Evolutionary conservation across 2,329 filamentous ascomycete species (phyloP).

Genomic region (Cladosporium sp.): DNA sequence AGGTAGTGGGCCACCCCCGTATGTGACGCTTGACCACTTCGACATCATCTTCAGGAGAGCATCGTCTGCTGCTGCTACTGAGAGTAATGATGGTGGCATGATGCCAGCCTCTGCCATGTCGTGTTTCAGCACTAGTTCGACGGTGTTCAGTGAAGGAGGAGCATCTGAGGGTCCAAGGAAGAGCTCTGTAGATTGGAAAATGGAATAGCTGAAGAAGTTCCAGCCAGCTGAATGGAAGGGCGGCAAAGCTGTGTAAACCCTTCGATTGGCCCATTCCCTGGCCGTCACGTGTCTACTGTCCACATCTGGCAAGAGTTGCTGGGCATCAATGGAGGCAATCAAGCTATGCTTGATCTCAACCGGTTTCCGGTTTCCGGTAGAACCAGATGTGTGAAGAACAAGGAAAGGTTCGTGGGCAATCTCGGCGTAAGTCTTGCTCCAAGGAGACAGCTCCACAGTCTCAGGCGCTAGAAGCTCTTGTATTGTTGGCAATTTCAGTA

Average conservation of each 20-base stretch:
- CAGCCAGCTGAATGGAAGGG: constrained; percentile 23
- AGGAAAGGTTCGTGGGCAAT: constrained; percentile 2
- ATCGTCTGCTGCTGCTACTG: constrained; percentile 15
- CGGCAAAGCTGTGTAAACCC: constrained; percentile 20
- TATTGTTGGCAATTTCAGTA: not conserved
- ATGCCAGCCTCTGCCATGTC: constrained; percentile 18
- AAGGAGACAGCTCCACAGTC: not conserved
- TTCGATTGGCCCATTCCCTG: constrained; percentile 13
- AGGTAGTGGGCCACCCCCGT: constrained; percentile 21
- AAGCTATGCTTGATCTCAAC: constrained; percentile 16
- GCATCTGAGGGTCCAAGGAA: constrained; percentile 19
- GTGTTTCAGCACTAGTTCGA: constrained; percentile 18
- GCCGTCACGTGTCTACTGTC: constrained; percentile 13
- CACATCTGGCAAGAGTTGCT: constrained; percentile 18
- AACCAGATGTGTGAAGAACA: constrained; percentile 26
- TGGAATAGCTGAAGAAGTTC: constrained; percentile 22
- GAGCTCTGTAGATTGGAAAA: constrained; percentile 20
- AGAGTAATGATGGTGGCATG: constrained; percentile 20
- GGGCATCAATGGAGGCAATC: constrained; percentile 10
- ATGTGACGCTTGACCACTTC: constrained; percentile 19
- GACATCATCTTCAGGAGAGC: constrained; percentile 4
- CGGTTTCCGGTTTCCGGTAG: constrained; percentile 25
- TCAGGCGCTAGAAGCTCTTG: not conserved
- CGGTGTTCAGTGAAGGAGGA: constrained; percentile 13
- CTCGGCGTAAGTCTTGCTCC: not conserved